Evolutionary conservation across 179 eudicot species (phyloP), one percentile per base, ranked within the genome.

Genomic region (Gypsophila paniculata): DNA sequence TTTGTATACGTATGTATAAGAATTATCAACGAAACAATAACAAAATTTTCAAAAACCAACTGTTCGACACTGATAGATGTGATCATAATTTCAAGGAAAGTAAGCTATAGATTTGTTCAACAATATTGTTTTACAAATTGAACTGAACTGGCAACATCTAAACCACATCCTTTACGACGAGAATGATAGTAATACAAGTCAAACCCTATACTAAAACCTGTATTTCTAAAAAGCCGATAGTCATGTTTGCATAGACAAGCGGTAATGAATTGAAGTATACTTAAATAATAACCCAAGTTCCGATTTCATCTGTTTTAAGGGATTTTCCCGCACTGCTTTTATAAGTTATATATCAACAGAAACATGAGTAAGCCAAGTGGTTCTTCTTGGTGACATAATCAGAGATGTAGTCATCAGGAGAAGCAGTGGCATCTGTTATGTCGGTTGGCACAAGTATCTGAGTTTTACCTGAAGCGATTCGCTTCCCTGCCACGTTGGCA

Each of bases 301-400:
- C n/a, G n/a, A n/a, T n/a, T n/a, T n/a, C n/a, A n/a, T n/a, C n/a
- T n/a, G n/a, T n/a, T n/a, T n/a, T n/a, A n/a, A n/a, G n/a, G n/a
- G n/a, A n/a, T n/a, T n/a, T n/a, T n/a, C n/a, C n/a, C n/a, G n/a
- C n/a, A n/a, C n/a, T n/a, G n/a, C n/a, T n/a, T n/a, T n/a, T n/a
- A n/a, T n/a, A n/a, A n/a, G n/a, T n/a, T n/a, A n/a, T 34, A n/a
- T 65, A 64, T 77, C 84, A 91, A 87, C 99, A 91, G 78, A 84
- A 91, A 75, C 99, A 94, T 9, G 97, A 91, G 70, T 91, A 90
- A 17, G 97, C 99, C 84, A 90, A 75, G 79, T 94, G 99, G 81
- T 86, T 91, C 88, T 87, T 79, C 85, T 88, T 83, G 60, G 94
- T 82, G 78, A 94, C 84, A 22, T 94, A 94, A 46, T 80, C 84